Base-by-base conservation (phyloP, 257 asterid species). In the Solanum clarkiae region DNA sequence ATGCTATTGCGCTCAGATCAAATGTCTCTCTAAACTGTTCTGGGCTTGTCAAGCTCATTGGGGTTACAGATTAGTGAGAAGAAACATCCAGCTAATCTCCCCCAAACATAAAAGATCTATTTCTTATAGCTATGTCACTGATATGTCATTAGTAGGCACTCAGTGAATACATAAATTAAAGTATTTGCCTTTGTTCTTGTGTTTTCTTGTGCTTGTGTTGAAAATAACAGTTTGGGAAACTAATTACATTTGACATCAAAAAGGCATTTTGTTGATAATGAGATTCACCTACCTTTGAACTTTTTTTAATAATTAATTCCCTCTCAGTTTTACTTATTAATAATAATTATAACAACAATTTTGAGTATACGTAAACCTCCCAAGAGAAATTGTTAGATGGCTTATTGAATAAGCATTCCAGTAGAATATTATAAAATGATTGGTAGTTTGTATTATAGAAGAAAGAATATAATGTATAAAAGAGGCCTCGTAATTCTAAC, bases 1-100 rank as follows among this genome's bases (percentile, higher is more conserved):
- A 91, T 92, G 94, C 92, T 88, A 90, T 88, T 92, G 92, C 92
- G 89, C 92, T 90, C 18, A 88, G 3, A 90, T 85, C 53, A 90
- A 87, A 24, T 70, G 87, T 87, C 90, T 40, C 90, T 91, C 92
- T 84, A 87, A 88, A 91, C 88, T 86, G 89, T 90, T 86, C 86
- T 65, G 63, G 85, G 92, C 88, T 84, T 88, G 82, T 71, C 17
- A 18, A 14, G 71, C 24, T 24, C 45, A n/a, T 47, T 91, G 93
- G 88, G 75, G 93, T 85, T 93, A 89, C 86, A 89, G 92, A 88
- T 93, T 88, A 87, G 89, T 89, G 24, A 88, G 92, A 53, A 85
- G 90, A 82, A 81, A 90, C 90, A 91, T 83, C 26, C 56, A 12
- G 10, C 32, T 56, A 18, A 5, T 18, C 55, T 3, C 2, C 17